phyloP scores from a whole-genome alignment of 116 monocot genomes.

The Cymodocea nodosa region DNA sequence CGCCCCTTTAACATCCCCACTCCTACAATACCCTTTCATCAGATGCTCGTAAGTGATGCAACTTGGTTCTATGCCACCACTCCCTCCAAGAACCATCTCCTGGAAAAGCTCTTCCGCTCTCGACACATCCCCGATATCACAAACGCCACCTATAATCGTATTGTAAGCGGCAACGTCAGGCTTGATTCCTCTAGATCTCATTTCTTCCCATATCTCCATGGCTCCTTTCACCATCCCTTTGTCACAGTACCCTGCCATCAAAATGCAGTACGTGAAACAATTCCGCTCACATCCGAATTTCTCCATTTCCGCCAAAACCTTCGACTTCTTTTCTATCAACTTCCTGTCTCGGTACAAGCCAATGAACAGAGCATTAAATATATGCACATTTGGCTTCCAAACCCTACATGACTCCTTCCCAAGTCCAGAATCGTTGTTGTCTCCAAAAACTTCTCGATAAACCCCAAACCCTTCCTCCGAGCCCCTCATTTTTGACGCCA shows the following conservation, averaged over 20 bases:
- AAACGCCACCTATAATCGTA: slow-evolving; percentile 48
- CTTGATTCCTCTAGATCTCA: slow-evolving; percentile 27
- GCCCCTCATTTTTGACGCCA: slow-evolving; percentile 13
- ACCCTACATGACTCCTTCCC: neutral
- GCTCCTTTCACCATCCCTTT: slow-evolving; percentile 29
- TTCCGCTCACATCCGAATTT: slow-evolving; percentile 25
- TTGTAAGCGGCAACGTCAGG: slow-evolving; percentile 43
- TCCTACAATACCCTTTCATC: slow-evolving; percentile 28
- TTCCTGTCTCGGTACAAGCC: slow-evolving; percentile 35
- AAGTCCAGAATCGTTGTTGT: neutral
- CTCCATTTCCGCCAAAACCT: slow-evolving; percentile 35
- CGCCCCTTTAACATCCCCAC: slow-evolving; percentile 21
- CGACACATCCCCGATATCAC: slow-evolving; percentile 20
- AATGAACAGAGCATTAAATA: slow-evolving; percentile 53
- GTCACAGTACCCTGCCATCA: slow-evolving; percentile 54
- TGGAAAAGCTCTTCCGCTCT: slow-evolving; percentile 40
- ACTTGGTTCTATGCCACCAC: slow-evolving; percentile 20
- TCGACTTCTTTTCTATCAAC: slow-evolving; percentile 5
- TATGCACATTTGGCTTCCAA: slow-evolving; percentile 25
- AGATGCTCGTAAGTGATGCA: slow-evolving; percentile 34
- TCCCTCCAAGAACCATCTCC: slow-evolving; percentile 34
- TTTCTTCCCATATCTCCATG: slow-evolving; percentile 33
- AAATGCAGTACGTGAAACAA: slow-evolving; percentile 39
- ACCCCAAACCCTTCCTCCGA: slow-evolving; percentile 25
- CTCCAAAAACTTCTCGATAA: slow-evolving; percentile 28